Evolutionary conservation across 2,329 filamentous ascomycete genomes (phyloP).

Genomic region (Beauveria sp.): DNA sequence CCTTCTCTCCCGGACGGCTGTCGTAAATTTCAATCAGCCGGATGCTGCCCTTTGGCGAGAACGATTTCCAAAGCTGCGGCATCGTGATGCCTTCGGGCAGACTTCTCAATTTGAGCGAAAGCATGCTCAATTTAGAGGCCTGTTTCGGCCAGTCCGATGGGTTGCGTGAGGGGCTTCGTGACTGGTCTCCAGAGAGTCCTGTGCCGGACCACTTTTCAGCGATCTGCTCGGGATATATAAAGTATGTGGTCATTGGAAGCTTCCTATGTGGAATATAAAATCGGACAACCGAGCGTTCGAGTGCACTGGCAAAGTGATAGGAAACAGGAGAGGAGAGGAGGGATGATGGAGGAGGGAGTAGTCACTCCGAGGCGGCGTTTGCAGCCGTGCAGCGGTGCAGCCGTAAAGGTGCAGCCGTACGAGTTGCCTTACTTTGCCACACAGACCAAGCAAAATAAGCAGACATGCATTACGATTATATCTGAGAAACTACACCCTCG

Average conservation of each 20-base stretch:
- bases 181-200: not conserved
- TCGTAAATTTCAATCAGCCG: slow-evolving; percentile 49
- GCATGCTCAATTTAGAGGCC: not conserved
- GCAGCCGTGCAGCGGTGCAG: not conserved
- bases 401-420: not conserved
- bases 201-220: slow-evolving; percentile 5
- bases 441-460: no score
- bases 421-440: not conserved
- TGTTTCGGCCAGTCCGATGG: not conserved
- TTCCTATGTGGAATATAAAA: not conserved
- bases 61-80: slow-evolving; percentile 41
- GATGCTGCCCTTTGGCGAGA: slow-evolving; percentile 46
- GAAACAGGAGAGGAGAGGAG: not conserved
- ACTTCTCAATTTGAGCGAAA: slow-evolving; percentile 21
- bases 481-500: no score
- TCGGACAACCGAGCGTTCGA: not conserved
- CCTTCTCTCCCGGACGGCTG: slow-evolving; percentile 17
- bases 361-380: not conserved
- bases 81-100: slow-evolving; percentile 31
- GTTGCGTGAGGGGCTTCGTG: slow-evolving; percentile 3
- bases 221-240: not conserved
- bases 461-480: no score
- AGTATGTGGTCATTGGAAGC: not conserved
- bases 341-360: not conserved
- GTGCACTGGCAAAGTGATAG: not conserved